Base-by-base conservation (phyloP, 129 eudicot genomes). In the Silybum marianum region DNA sequence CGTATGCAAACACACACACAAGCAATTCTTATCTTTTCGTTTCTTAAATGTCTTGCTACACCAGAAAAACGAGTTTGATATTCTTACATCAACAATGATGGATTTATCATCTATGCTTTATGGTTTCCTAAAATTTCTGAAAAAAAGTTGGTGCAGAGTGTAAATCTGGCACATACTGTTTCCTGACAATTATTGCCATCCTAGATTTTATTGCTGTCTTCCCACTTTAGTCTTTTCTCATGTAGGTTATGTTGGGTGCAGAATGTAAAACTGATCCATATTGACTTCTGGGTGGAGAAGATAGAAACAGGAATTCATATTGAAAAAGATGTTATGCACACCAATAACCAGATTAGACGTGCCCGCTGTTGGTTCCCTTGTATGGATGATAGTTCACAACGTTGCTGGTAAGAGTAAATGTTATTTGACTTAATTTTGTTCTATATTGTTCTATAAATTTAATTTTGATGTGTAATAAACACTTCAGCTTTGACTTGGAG, bases 291-390 rank as follows among this genome's bases (percentile, higher is more conserved):
- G 98, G 96, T 96, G 72, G 99, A 93, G 86, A 96, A 91, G 82
- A 89, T 93, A 74, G 98, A 91, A 80, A 89, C 99, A 12, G 98
- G 99, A 84, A 82, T 93, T 69, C 98, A 93, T 83, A 90, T 96
- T 65, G 85, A 82, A 58, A 90, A 74, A 65, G 81, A 91, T 81
- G 90, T 96, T 75, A 71, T 93, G 79, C 89, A 91, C 80, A 90
- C 98, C 19, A 81, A 93, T 91, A 96, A 87, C 82, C 99, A 93
- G 88, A 88, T 93, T 72, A 87, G 99, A 78, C 99, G 99, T 58
- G 98, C 99, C 69, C 88, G 97, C 66, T 96, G 99, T 80, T 96
- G 99, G 99, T 96, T 96, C 78, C 99, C 99, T 63, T 96, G 99
- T 76, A 86, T 96, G 91, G 99, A 96, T 83, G 97, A 93, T 71